Percentiles rank a stretch among this genome's conserved stretches.
Conservation (phyloP, 495 filamentous ascomycete species). For the Parathielavia hyrcaniae region DNA sequence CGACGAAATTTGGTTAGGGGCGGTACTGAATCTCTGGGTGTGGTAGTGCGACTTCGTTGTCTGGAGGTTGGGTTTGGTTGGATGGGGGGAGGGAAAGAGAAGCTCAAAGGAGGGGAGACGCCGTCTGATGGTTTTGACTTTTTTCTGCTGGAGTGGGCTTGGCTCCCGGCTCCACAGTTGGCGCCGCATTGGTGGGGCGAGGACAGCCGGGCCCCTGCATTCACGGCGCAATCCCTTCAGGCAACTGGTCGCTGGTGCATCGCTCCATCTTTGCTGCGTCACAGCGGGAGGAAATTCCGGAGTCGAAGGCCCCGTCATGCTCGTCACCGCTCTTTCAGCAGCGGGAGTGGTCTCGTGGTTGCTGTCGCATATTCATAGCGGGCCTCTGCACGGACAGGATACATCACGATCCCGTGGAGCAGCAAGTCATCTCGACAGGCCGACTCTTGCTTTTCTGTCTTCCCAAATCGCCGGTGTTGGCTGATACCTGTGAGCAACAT, state of each 20-base stretch:
- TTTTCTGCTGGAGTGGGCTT: slow-evolving; percentile 28
- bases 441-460: too few relatives aligned
- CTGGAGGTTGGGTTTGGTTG: slow-evolving; percentile 40
- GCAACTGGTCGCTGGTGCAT: slow-evolving; percentile 12
- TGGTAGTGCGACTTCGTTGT: slow-evolving; percentile 64
- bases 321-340: slow-evolving; percentile 24
- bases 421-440: too few relatives aligned
- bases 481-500: too few relatives aligned
- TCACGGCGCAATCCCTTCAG: background rate
- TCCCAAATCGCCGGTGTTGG: too few relatives aligned
- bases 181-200: slow-evolving; percentile 22
- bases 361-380: background rate
- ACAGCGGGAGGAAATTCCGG: slow-evolving; percentile 5
- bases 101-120: slow-evolving; percentile 30
- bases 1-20: slow-evolving; percentile 63
- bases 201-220: background rate
- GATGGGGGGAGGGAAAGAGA: slow-evolving; percentile 31
- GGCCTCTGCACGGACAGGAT: too few relatives aligned
- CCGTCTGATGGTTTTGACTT: slow-evolving; percentile 35
- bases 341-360: background rate
- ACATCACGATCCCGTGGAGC: background rate
- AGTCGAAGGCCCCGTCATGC: background rate
- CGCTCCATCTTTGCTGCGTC: background rate
- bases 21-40: slow-evolving; percentile 37
- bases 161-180: slow-evolving; percentile 8